Base-by-base conservation (phyloP, 306 rosid species). In the Prunus davidiana region DNA sequence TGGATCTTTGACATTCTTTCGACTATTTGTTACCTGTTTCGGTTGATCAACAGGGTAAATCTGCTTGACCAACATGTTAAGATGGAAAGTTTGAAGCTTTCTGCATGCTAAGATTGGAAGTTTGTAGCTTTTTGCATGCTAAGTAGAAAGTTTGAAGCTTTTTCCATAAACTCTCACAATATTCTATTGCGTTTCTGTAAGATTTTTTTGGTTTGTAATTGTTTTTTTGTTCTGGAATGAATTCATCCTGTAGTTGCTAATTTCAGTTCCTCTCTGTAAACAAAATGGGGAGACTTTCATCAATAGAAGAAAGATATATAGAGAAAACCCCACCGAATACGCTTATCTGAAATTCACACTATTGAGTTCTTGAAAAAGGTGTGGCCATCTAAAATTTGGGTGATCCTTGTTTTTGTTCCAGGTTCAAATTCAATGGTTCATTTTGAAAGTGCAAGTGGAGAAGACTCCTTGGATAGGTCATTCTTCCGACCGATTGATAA, bases 381-480 rank as follows among this genome's bases (percentile, higher is more conserved):
- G 43, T 7, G 43, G 43, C 32, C 56, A 22, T 65, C 65, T 72
- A 64, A 50, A 28, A 25, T 55, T 51, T 72, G 69, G 16, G 5
- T 71, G 30, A 55, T 73, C 19, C 16, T 56, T 52, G 50, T 4
- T 13, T 81, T 74, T 18, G 67, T 12, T 41, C 20, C 88, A 92
- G 97, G 91, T 74, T 82, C 97, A 69, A 90, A 83, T 58, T 69
- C 94, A 7, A 67, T 90, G 86, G 84, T 87, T 69, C 81, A 87
- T 84, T 90, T 85, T 73, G 91, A 88, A 78, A 86, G 80, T 67
- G 84, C 66, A 25, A 51, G 77, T 54, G 83, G 79, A 30, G 81
- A 81, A 63, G 86, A 82, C 62, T 60, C 83, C 16, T 76, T 78
- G 30, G 90, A 82, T 3, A 80, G 84, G 73, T 55, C 88, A 43